These are phyloP conservation scores for Nitzschia sp. DNA, from an alignment of 108 stramenopile genomes.

Conservation along the genomic window DNA sequence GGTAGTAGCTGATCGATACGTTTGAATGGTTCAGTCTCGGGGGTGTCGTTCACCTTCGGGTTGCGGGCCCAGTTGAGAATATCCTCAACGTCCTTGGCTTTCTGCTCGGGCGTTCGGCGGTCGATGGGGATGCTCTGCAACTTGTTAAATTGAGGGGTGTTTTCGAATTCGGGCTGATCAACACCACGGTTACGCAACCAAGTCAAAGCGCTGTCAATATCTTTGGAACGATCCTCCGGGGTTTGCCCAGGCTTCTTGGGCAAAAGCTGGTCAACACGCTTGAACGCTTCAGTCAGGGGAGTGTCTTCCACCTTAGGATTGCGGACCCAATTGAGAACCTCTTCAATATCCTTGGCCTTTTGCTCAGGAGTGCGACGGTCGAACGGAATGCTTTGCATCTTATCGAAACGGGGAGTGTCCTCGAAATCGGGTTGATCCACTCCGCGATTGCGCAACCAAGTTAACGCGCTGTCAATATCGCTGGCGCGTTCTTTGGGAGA, in stretches of 20 bases:
- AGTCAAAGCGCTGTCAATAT: constrained; percentile 38
- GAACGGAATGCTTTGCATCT: constrained; percentile 2
- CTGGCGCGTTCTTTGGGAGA: background rate
- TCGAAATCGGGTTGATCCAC: background rate
- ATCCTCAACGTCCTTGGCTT: constrained; percentile 15
- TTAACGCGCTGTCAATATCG: constrained; percentile 8
- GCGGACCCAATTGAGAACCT: constrained; percentile 25
- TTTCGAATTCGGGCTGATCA: background rate
- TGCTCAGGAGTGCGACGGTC: constrained; percentile 16
- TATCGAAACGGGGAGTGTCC: constrained; percentile 9
- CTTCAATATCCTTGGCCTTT: constrained; percentile 20
- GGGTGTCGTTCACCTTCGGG: constrained; percentile 21
- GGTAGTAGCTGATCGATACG: constrained; percentile 32
- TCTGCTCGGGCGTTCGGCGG: constrained; percentile 28
- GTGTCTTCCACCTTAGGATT: constrained; percentile 5
- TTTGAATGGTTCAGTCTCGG: constrained; percentile 26
- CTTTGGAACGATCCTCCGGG: constrained; percentile 35
- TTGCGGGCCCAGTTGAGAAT: constrained; percentile 43
- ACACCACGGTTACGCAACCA: constrained; percentile 39
- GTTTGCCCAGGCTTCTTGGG: constrained; percentile 27
- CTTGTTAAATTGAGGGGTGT: constrained; percentile 14
- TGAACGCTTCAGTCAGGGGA: constrained; percentile 15
- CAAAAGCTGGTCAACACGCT: constrained; percentile 25
- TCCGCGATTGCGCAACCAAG: constrained; percentile 30
- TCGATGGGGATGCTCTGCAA: constrained; percentile 20